Conservation (phyloP, 225 moss, liverwort and hornwort species). For the Asterella californica region DNA sequence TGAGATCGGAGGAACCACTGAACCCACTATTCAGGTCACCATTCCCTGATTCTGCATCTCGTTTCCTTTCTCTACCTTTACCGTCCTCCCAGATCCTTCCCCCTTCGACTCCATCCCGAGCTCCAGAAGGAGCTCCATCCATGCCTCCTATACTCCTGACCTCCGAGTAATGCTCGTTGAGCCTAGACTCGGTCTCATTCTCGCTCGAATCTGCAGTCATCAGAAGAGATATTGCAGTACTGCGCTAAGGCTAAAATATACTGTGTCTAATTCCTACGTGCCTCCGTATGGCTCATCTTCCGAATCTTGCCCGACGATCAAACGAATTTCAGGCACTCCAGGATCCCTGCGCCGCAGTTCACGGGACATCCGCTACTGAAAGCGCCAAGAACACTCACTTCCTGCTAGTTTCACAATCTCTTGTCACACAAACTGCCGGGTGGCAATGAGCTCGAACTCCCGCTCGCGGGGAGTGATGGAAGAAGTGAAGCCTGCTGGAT, state of each 20-base stretch:
- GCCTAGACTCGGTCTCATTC: conserved; percentile 54
- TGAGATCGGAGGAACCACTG: conserved; percentile 32
- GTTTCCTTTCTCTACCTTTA: conserved; percentile 26
- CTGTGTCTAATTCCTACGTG: neutral
- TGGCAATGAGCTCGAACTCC: neutral
- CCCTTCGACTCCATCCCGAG: conserved; percentile 28
- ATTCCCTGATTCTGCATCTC: conserved; percentile 39
- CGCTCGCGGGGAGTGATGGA: too few relatives aligned
- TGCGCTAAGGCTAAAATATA: neutral
- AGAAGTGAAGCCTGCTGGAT: neutral
- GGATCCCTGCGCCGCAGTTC: conserved; percentile 56
- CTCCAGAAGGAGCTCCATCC: conserved; percentile 29
- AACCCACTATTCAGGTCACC: conserved; percentile 36
- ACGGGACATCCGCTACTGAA: conserved; percentile 65
- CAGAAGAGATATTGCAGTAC: conserved; percentile 30
- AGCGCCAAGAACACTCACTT: neutral
- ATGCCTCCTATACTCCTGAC: conserved; percentile 32
- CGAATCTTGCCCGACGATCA: conserved; percentile 69
- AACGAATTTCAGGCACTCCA: conserved; percentile 59
- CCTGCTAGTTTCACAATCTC: neutral
- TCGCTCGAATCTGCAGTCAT: conserved; percentile 76
- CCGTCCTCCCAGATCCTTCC: conserved; percentile 42
- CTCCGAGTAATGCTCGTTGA: conserved; percentile 26
- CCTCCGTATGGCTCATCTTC: conserved; percentile 45
- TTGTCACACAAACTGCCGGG: neutral